phyloP scores from a whole-genome alignment of 2,329 filamentous ascomycete genomes.

The Cercospora citrullina region DNA sequence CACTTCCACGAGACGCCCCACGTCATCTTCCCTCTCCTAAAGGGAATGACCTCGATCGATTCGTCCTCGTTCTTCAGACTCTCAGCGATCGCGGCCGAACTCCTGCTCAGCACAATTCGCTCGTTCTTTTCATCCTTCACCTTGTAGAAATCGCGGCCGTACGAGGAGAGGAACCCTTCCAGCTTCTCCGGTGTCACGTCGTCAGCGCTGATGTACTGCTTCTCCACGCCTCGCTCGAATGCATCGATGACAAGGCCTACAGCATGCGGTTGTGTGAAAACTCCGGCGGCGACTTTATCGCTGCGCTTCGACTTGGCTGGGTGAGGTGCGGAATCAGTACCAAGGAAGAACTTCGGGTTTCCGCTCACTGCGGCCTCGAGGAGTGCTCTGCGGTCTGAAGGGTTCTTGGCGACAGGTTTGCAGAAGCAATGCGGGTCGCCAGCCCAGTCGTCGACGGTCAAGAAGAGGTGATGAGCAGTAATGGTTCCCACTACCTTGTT shows the following conservation, averaged over 20 bases:
- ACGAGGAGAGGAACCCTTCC: conserved; percentile 59
- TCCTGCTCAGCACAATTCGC: conserved; percentile 59
- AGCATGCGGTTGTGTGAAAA: conserved; percentile 76
- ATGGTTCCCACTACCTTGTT: conserved; percentile 77
- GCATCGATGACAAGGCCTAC: conserved; percentile 65
- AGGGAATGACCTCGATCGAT: conserved; percentile 63
- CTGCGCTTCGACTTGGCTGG: conserved; percentile 61
- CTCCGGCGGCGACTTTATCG: conserved; percentile 64
- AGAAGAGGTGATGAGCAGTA: conserved; percentile 80
- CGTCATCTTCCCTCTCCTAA: conserved; percentile 61
- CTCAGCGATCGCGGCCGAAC: conserved; percentile 56
- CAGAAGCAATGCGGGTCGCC: conserved; percentile 76
- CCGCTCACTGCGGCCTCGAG: conserved; percentile 63
- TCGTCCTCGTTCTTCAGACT: conserved; percentile 56
- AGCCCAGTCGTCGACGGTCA: conserved; percentile 74
- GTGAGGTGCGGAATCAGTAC: conserved; percentile 72
- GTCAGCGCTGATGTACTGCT: conserved; percentile 54
- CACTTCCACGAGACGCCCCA: conserved; percentile 56
- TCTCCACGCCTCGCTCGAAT: conserved; percentile 62
- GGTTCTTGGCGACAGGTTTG: conserved; percentile 66
- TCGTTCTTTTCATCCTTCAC: conserved; percentile 49
- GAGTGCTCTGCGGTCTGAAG: conserved; percentile 70
- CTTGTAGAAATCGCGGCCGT: conserved; percentile 60
- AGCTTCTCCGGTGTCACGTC: conserved; percentile 57
- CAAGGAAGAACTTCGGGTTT: conserved; percentile 70